phyloP scores from a whole-genome alignment of 116 monocot species.

The Cymodocea nodosa region DNA sequence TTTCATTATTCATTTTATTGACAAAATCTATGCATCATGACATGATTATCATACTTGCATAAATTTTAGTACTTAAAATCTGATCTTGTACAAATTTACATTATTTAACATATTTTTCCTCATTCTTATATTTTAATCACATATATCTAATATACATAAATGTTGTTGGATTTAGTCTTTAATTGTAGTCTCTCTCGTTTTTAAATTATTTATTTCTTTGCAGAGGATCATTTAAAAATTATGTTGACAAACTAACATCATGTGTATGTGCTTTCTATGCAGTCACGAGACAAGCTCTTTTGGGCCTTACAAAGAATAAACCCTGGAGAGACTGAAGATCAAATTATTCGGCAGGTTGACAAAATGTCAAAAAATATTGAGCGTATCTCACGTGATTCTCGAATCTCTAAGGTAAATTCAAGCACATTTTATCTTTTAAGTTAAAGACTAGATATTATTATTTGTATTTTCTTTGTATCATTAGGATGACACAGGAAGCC shows the following conservation, averaged over 20 bases:
- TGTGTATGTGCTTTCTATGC: conserved; percentile 5
- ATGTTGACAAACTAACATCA: not conserved
- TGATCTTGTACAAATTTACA: too few relatives aligned
- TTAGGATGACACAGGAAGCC: conserved; percentile 45
- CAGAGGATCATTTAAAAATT: too few relatives aligned
- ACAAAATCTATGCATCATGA: too few relatives aligned
- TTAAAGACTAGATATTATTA: not conserved
- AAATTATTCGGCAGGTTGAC: conserved; percentile 72
- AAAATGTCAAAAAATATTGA: conserved; percentile 63
- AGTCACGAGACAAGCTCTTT: conserved; percentile 80
- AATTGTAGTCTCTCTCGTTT: not conserved
- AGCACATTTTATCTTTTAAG: not conserved
- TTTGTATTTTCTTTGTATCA: not conserved
- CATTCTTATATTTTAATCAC: too few relatives aligned
- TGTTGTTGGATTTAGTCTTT: not conserved
- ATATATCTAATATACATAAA: too few relatives aligned
- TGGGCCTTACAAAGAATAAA: conserved; percentile 44
- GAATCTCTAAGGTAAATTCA: conserved; percentile 38
- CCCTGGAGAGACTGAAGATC: conserved; percentile 79
- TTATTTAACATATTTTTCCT: too few relatives aligned
- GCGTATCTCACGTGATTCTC: conserved; percentile 41
- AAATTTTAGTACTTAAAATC: too few relatives aligned
- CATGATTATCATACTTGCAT: too few relatives aligned
- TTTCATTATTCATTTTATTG: too few relatives aligned
- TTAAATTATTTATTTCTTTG: too few relatives aligned